Evolutionary conservation across 2,329 filamentous ascomycete species (phyloP), one percentile per base, ranked within the genome.

Genomic region (Apiospora pterosperma): DNA sequence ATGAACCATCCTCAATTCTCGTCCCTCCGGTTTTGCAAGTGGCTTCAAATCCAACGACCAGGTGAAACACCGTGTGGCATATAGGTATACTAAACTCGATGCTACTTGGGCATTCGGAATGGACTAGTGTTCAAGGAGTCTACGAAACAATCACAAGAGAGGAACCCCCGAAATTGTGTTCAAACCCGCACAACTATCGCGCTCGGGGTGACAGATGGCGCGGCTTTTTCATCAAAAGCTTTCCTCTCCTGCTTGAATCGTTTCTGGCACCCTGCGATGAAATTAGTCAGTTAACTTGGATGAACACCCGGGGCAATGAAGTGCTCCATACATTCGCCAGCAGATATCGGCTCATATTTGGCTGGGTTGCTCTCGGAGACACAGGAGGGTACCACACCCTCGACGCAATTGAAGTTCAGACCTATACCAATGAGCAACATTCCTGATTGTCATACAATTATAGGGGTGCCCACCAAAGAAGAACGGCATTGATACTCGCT

Each of bases 401-500:
- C 81, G 21, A 81, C 78, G 36, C 81, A 81, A 62, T 86, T 82
- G 60, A 83, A 82, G 67, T 85, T 84, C 64, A 85, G 80, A 0
- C 73, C 81, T 81, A 68, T 23, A 48, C 5, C 10, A 10, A 34
- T 44, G 28, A 44, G 38, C 39, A 62, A 23, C 16, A 16, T 7
- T n/a, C 5, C 25, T 14, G 16, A 8, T 34, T 4, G 21, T 28
- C 36, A 34, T 48, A 23, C 14, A 12, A 2, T 28, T 16, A 25
- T 25, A n/a, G 34, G 11, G 2, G 21, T 36, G 36, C 71, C 66
- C 70, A 79, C 81, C 81, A 62, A 86, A 82, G 72, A 87, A 87
- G 70, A 87, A 86, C 0, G 84, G 83, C 81, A 87, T 84, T 0
- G 81, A 85, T 48, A 84, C 81, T 16, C 84, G 75, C 62, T 81